Evolutionary conservation across 2,329 filamentous ascomycete species (phyloP).

Genomic region (Daldinia sp.): DNA sequence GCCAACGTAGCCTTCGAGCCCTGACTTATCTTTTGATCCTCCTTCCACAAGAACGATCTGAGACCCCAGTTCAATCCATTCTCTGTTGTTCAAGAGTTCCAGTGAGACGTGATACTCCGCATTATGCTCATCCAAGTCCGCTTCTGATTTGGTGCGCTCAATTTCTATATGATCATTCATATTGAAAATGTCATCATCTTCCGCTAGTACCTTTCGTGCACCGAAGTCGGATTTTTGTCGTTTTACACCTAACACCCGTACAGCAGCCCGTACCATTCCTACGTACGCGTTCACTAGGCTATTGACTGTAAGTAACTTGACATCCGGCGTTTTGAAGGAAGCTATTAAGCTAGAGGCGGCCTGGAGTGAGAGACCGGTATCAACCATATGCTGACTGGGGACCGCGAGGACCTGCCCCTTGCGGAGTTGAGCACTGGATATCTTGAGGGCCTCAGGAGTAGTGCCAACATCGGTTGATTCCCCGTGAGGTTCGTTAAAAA

Average conservation of each 20-base stretch:
- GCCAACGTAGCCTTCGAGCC: slow-evolving; percentile 77
- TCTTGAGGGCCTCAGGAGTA: slow-evolving; percentile 42
- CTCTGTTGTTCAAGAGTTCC: slow-evolving; percentile 72
- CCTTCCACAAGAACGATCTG: slow-evolving; percentile 77
- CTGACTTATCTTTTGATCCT: slow-evolving; percentile 70
- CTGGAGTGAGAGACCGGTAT: slow-evolving; percentile 66
- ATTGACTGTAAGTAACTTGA: slow-evolving; percentile 70
- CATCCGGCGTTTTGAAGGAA: slow-evolving; percentile 70
- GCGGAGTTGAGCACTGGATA: slow-evolving; percentile 57
- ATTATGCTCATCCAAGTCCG: slow-evolving; percentile 38
- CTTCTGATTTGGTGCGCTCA: slow-evolving; percentile 43
- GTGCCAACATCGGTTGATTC: slow-evolving; percentile 43
- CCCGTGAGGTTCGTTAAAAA: slow-evolving; percentile 58
- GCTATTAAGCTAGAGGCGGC: slow-evolving; percentile 76
- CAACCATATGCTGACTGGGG: slow-evolving; percentile 65
- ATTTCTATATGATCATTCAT: slow-evolving; percentile 59
- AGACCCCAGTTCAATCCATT: slow-evolving; percentile 77
- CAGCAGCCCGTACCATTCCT: slow-evolving; percentile 84
- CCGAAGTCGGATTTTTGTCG: slow-evolving; percentile 41
- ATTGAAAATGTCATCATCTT: slow-evolving; percentile 66
- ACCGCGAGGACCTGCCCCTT: slow-evolving; percentile 87
- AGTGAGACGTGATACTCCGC: slow-evolving; percentile 66
- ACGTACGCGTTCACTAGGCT: slow-evolving; percentile 83
- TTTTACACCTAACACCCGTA: slow-evolving; percentile 71
- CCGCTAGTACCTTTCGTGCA: slow-evolving; percentile 43